These are phyloP conservation scores for Piper longum DNA, from an alignment of 164 flowering plant species.

Conservation along the genomic window DNA sequence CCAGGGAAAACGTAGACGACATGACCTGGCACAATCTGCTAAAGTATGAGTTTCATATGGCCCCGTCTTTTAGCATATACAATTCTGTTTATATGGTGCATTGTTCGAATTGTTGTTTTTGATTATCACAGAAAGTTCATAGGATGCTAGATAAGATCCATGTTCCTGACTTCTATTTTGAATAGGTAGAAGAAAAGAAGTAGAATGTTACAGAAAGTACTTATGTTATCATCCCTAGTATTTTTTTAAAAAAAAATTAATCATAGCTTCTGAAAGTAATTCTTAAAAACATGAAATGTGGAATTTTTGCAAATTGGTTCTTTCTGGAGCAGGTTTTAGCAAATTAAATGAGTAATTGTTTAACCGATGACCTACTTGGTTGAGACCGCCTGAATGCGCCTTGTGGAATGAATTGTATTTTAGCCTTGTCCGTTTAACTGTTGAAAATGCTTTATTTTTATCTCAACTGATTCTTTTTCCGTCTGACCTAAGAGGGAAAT, in stretches of 20 bases:
- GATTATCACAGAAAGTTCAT: too few species aligned
- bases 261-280: not conserved
- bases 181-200: too few species aligned
- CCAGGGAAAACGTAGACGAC: slow-evolving; percentile 36
- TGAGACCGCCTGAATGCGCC: not conserved
- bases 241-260: too few species aligned
- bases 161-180: too few species aligned
- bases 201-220: too few species aligned
- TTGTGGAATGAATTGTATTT: too few species aligned
- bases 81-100: not conserved
- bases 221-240: too few species aligned
- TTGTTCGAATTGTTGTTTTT: not conserved
- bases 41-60: slow-evolving; percentile 24
- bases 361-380: not conserved
- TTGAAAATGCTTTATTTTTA: too few species aligned
- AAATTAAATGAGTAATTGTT: too few species aligned
- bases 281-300: not conserved
- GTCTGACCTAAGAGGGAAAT: slow-evolving; percentile 33
- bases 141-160: too few species aligned
- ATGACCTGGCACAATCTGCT: slow-evolving; percentile 26
- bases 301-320: not conserved
- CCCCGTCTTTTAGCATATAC: too few species aligned
- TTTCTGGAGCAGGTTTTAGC: not conserved
- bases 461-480: slow-evolving; percentile 2
- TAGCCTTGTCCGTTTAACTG: not conserved